These are phyloP conservation scores for Volvariella volvacea DNA, from an alignment of 1,284 basidiomycete species.

Conservation along the genomic window DNA sequence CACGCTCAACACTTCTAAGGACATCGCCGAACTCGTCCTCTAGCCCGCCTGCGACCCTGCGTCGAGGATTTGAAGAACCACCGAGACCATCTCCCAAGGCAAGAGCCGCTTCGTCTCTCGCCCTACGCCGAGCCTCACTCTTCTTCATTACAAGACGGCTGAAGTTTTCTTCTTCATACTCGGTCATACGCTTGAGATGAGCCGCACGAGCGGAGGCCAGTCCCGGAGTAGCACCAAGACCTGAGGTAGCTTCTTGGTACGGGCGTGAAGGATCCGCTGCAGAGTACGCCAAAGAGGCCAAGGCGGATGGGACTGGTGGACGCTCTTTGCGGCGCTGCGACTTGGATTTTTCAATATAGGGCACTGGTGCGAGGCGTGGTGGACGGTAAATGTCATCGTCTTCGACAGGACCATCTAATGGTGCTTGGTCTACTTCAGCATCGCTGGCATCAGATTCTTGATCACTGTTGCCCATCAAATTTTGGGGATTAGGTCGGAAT, in stretches of 20 bases:
- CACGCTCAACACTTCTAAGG: slow-evolving; percentile 45
- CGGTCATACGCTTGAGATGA: slow-evolving; percentile 76
- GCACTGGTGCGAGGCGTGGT: slow-evolving; percentile 88
- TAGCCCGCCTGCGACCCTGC: slow-evolving; percentile 65
- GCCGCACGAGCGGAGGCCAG: slow-evolving; percentile 63
- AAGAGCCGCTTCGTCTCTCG: slow-evolving; percentile 85
- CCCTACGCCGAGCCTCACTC: slow-evolving; percentile 75
- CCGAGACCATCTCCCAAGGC: slow-evolving; percentile 72
- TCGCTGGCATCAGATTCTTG: slow-evolving; percentile 9
- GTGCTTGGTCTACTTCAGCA: slow-evolving; percentile 20
- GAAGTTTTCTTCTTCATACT: slow-evolving; percentile 97
- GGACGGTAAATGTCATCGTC: slow-evolving; percentile 76
- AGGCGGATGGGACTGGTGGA: slow-evolving; percentile 59
- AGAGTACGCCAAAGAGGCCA: slow-evolving; percentile 57
- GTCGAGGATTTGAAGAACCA: slow-evolving; percentile 31
- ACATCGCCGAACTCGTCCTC: slow-evolving; percentile 85
- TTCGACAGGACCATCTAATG: slow-evolving; percentile 9
- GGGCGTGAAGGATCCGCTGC: slow-evolving; percentile 48
- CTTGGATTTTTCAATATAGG: slow-evolving; percentile 69
- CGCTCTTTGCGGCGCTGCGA: slow-evolving; percentile 37
- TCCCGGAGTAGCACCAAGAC: slow-evolving; percentile 61
- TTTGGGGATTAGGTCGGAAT: slow-evolving; percentile 85
- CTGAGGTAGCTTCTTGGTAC: slow-evolving; percentile 71
- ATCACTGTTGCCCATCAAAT: slow-evolving; percentile 33
- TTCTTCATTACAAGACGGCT: slow-evolving; percentile 90